Conservation (phyloP, 805 yeast species). For the Saturnispora hagleri region DNA sequence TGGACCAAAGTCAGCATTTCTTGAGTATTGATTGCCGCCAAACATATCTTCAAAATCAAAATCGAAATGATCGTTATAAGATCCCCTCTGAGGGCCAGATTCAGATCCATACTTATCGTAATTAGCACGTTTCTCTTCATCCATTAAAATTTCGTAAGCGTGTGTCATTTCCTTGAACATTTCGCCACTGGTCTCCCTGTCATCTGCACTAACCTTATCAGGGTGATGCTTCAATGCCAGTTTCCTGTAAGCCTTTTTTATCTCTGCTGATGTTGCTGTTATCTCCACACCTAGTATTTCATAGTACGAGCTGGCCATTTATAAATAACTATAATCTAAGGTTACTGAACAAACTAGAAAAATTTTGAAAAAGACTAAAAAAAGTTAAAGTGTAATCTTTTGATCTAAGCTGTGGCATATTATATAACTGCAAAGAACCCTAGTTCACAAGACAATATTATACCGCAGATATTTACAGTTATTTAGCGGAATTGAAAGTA, state of each 20-base stretch:
- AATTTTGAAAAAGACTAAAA: not conserved
- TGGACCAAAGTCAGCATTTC: conserved; percentile 37
- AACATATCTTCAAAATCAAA: conserved; percentile 9
- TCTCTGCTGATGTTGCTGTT: conserved; percentile 51
- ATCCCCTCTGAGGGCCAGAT: conserved; percentile 21
- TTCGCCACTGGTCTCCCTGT: conserved; percentile 60
- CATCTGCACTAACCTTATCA: conserved; percentile 52
- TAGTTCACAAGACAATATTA: too few relatives aligned
- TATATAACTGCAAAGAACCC: too few relatives aligned
- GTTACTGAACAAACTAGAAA: not conserved
- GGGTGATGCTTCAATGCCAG: conserved; percentile 83
- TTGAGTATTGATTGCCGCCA: conserved; percentile 26
- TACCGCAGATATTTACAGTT: too few relatives aligned
- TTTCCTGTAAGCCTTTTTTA: conserved; percentile 76
- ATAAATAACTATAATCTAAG: not conserved
- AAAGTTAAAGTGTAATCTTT: too few relatives aligned
- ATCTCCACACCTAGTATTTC: conserved; percentile 15
- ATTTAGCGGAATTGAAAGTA: not conserved
- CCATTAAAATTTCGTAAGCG: conserved; percentile 78
- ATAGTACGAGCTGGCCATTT: conserved; percentile 10
- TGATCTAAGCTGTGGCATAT: too few relatives aligned
- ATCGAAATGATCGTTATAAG: conserved; percentile 15
- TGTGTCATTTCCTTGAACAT: conserved; percentile 75
- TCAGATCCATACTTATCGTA: conserved; percentile 37
- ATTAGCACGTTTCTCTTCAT: conserved; percentile 49